Evolutionary conservation across 345 rosid species (phyloP), one percentile per base, ranked within the genome.

Genomic region (Linum trigynum): DNA sequence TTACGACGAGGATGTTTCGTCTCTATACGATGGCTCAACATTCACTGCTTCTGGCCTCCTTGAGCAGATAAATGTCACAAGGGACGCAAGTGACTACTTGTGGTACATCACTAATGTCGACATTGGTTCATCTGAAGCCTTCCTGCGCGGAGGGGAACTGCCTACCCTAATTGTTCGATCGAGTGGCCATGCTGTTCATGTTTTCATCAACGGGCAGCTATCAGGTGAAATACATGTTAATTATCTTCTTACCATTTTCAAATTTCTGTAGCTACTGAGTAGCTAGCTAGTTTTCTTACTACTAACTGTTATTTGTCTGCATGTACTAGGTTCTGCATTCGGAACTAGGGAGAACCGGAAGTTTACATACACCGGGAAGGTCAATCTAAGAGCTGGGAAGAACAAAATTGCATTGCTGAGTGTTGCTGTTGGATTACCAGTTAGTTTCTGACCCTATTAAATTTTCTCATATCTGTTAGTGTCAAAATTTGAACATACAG

Each of bases 351-450:
- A 86, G 76, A 80, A 81, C 65, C 80, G 90, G 80, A 80, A 86
- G 76, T 78, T 95, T 66, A 86, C 84, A 53, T 95, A 81, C 60
- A 75, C 77, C 3, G 94, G 91, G 41, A 95, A 87, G 85, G 82
- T 89, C 80, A 84, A 84, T 80, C 75, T 95, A 65, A 90, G 37
- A 58, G 74, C 90, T 65, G 99, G 97, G 74, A 81, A 80, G 63
- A 91, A 95, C 84, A 82, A 69, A 79, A 91, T 95, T n/a, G 96
- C 96, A 2, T 79, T 95, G 69, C 86, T 95, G 67, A 91, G 99
- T 70, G 89, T 95, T 62, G 92, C 97, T 42, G 90, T 90, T 80
- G 97, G 99, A 65, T 84, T 95, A 74, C 97, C 92, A 2, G 99
- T 91, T 62, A 81, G 87, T 82, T 69, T 71, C 57, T 60, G 58